Base-by-base conservation (phyloP, 2,329 filamentous ascomycete genomes). In the Epichloe sibirici region DNA sequence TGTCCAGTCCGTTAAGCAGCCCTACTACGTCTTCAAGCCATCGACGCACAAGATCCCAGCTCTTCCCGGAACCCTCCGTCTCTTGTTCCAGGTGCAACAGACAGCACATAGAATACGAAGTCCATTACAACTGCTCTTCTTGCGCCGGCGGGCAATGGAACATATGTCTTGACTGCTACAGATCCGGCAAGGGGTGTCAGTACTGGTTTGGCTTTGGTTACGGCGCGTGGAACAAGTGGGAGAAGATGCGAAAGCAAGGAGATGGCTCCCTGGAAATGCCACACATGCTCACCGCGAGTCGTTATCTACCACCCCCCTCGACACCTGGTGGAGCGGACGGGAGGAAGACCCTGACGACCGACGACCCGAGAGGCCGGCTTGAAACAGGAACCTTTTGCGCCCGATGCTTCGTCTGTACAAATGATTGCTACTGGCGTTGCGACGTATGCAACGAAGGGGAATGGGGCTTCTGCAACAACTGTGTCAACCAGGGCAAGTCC, bases 381-480 rank as follows among this genome's bases (percentile, higher is more conserved):
- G 82, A 93, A 66, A 83, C 79, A 50, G 91, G 91, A 21, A 83
- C 88, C 5, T 96, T 96, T 66, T 97, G 91, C 65, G 81, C 85
- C 39, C 77, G 78, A 47, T 96, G 91, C 65, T 72, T 77, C 17
- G 73, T 78, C 0, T 86, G 82, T 72, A 78, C 88, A 0, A 90
- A 94, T 61, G 79, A 85, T 49, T 93, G 88, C 67, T 95, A 88
- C 68, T 97, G 90, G 91, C 83, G 87, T 56, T 97, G 91, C 66
- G 81, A 86, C 54, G 66, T 77, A 28, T 97, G 91, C 69, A 95
- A 95, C 61, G 83, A 93, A 56, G 91, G 89, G 5, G 90, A 94
- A 63, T 97, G 90, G 90, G 91, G 91, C 0, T 96, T 88, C 65
- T 97, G 91, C 69, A 89, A 90, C 60, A 72, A 77, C 55, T 97